These are phyloP conservation scores for Gossypium thurberi DNA, from an alignment of 345 rosid species.

Conservation along the genomic window DNA sequence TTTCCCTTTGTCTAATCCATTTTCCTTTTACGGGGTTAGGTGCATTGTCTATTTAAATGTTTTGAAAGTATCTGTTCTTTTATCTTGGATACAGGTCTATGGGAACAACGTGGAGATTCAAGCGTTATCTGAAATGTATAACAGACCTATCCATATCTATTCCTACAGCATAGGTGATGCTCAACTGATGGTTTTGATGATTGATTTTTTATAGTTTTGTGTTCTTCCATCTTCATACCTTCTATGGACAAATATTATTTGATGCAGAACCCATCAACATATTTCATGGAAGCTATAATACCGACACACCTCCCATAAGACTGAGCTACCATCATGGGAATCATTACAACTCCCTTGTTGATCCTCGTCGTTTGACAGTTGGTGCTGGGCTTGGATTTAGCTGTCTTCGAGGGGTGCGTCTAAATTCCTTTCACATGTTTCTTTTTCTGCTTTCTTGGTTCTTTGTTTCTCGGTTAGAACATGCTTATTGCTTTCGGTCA, in stretches of 20 bases:
- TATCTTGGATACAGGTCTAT: constrained; percentile 56
- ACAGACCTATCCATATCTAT: constrained; percentile 92
- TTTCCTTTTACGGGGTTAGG: not conserved
- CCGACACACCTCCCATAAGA: constrained; percentile 85
- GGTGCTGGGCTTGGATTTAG: constrained; percentile 98
- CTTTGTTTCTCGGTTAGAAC: not conserved
- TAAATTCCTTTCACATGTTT: not conserved
- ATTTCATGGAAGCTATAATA: constrained; percentile 85
- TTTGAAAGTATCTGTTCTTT: constrained; percentile 3
- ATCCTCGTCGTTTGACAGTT: constrained; percentile 74
- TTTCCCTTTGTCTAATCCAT: not conserved
- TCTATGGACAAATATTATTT: constrained; percentile 8
- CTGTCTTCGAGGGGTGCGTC: constrained; percentile 84
- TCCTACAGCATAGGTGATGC: constrained; percentile 78
- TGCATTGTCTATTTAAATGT: not conserved
- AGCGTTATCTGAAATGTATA: constrained; percentile 92
- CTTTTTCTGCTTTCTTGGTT: not conserved
- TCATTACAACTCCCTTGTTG: constrained; percentile 94
- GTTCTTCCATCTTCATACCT: not conserved
- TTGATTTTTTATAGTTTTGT: not conserved
- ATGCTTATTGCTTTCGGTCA: not conserved
- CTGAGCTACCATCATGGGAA: constrained; percentile 93
- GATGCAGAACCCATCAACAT: constrained; percentile 85
- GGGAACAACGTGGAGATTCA: constrained; percentile 98
- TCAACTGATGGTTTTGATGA: constrained; percentile 7